Percentiles rank a stretch among this genome's conserved stretches.
Evolutionary conservation across 106 monocot species (phyloP).

Genomic region (Dioscorea zingiberensis): DNA sequence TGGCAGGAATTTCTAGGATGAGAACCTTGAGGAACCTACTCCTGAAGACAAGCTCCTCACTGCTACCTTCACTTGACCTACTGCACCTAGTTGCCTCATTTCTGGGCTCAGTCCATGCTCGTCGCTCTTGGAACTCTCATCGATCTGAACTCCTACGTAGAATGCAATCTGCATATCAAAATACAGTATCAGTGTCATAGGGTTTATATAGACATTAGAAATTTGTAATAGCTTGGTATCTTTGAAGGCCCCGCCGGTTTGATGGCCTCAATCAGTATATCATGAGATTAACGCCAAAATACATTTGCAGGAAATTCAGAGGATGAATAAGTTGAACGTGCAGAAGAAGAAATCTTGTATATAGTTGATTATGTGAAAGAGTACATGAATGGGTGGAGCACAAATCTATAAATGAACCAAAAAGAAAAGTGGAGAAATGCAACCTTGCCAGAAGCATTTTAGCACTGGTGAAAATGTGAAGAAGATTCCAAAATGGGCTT

Average conservation of each 20-base stretch:
- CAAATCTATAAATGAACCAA: neutral
- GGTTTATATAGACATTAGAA: no score
- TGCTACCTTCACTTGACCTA: constrained; percentile 86
- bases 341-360: no score
- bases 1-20: constrained; percentile 6
- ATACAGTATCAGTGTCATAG: no score
- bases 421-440: constrained; percentile 1
- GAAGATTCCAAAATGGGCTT: constrained; percentile 80
- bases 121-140: constrained; percentile 46
- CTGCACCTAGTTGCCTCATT: constrained; percentile 61
- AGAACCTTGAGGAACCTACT: constrained; percentile 33
- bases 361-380: no score
- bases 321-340: no score
- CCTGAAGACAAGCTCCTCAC: constrained; percentile 53
- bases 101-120: constrained; percentile 43
- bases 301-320: no score
- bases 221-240: no score
- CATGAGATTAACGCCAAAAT: no score
- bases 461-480: constrained; percentile 78
- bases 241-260: no score
- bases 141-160: constrained; percentile 59
- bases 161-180: constrained; percentile 58
- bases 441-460: constrained; percentile 93
- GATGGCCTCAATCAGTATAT: no score
- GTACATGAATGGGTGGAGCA: no score